Percentiles rank a stretch among this genome's conserved stretches.
Evolutionary conservation across 345 rosid genomes (phyloP).

Genomic region (Populus nigra): DNA sequence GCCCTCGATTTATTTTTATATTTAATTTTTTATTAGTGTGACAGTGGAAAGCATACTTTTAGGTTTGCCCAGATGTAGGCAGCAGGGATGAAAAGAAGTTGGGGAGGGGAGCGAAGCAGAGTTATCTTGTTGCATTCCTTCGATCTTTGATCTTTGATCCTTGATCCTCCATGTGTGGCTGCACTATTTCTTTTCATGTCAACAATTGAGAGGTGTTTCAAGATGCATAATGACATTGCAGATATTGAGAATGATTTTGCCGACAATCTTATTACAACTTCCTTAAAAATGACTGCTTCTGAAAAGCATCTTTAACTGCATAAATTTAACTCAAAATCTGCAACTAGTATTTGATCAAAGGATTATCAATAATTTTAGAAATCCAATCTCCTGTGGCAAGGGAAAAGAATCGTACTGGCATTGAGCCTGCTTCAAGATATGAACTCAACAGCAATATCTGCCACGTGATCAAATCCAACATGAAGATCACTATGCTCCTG

Average conservation of each 20-base stretch:
- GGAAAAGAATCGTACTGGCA: not conserved
- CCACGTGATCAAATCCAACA: not conserved
- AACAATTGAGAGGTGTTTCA: not conserved
- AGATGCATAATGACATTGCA: not conserved
- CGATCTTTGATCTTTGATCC: too few species aligned
- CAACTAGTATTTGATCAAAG: not conserved
- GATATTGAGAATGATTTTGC: not conserved
- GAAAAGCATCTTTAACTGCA: not conserved
- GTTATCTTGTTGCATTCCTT: too few species aligned
- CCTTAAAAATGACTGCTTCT: not conserved
- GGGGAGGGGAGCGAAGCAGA: not conserved
- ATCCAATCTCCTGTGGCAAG: not conserved
- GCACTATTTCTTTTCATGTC: not conserved
- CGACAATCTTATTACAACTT: not conserved
- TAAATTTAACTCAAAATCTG: not conserved
- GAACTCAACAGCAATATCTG: not conserved
- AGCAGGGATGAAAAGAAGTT: not conserved
- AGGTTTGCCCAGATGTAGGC: not conserved
- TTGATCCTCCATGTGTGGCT: too few species aligned
- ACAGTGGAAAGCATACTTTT: not conserved
- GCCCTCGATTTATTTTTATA: not conserved
- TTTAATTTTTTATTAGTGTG: not conserved
- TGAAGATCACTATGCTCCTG: not conserved
- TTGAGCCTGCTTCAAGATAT: not conserved
- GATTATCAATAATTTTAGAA: not conserved